Evolutionary conservation across 108 stramenopile species (phyloP), one percentile per base, ranked within the genome.

Genomic region (Stephanodiscus triporus): DNA sequence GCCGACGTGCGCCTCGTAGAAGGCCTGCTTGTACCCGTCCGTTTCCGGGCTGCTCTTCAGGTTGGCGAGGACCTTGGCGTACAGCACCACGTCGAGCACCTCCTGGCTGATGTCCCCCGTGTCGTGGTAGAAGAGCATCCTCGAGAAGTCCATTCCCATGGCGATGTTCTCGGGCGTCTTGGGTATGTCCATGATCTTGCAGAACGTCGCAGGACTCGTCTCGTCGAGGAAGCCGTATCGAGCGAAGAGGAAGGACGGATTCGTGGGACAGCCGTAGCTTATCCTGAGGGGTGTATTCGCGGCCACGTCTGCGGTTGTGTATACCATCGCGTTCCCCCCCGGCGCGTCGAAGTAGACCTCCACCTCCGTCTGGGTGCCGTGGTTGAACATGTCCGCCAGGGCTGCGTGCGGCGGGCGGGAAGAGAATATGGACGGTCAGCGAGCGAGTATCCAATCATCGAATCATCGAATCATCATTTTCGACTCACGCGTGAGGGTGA

Each of bases 1-100:
- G 7, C 17, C 17, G 68, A 86, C 65, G 50, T 83, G 81, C 7
- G 90, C 88, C 38, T 87, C 27, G 57, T 89, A 87, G 63, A 87
- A 89, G n/a, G 56, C 61, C 49, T 82, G 76, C 22, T 75, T 76
- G 61, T 64, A 43, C 17, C 59, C 72, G 11, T 62, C 77, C 24
- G 38, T 42, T 9, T 82, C 73, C 6, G 73, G 73, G 53, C 20
- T 37, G 56, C 69, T 74, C 51, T 72, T 72, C 32, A 73, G 8
- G 2, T 75, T 75, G 1, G 55, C n/a, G 60, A 77, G 27, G 0
- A 77, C 82, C 67, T 83, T 83, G 57, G 82, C 77, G 70, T 83
- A 83, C 23, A 83, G 23, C 0, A 77, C 74, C 17, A 83, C 78
- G 49, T 83, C 82, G 30, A 70, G 34, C 0, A 83, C 82, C 43